Percentiles rank a stretch among this genome's conserved stretches.
Evolutionary conservation across 495 filamentous ascomycete genomes (phyloP).

Genomic region (Trypethelium eluteriae): DNA sequence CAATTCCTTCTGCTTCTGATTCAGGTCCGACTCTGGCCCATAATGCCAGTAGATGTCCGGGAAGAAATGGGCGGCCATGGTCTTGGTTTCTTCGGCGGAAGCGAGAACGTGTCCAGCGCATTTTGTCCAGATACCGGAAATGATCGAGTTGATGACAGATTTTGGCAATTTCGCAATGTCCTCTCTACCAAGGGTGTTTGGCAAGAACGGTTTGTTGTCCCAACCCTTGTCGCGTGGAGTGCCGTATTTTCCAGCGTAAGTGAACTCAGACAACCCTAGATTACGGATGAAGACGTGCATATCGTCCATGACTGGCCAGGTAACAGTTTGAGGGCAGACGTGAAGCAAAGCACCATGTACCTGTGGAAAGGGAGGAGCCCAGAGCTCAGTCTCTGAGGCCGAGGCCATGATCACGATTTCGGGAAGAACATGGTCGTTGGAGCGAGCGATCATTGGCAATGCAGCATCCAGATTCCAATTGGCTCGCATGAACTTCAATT

Average conservation of each 20-base stretch:
- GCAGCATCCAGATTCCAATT: background rate
- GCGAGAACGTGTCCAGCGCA: background rate
- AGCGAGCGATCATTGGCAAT: background rate
- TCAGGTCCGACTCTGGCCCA: background rate
- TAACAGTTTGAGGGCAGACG: background rate
- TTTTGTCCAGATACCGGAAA: background rate
- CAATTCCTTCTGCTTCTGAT: background rate
- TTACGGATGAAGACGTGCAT: background rate
- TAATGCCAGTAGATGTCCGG: background rate
- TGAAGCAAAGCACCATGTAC: conserved; percentile 1
- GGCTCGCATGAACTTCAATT: background rate
- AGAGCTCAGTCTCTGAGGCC: background rate
- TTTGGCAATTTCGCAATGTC: background rate
- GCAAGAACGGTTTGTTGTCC: background rate
- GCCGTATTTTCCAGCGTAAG: background rate
- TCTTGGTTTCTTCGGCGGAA: background rate
- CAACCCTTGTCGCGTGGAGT: background rate
- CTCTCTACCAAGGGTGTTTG: background rate
- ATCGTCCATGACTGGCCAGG: background rate
- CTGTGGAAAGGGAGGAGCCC: background rate
- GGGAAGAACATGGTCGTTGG: background rate
- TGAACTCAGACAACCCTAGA: background rate
- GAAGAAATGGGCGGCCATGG: background rate
- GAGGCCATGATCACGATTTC: background rate
- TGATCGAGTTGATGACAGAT: background rate